These are phyloP conservation scores for Fraxinus sp. DNA, from an alignment of 305 asterid species.

Conservation along the genomic window DNA sequence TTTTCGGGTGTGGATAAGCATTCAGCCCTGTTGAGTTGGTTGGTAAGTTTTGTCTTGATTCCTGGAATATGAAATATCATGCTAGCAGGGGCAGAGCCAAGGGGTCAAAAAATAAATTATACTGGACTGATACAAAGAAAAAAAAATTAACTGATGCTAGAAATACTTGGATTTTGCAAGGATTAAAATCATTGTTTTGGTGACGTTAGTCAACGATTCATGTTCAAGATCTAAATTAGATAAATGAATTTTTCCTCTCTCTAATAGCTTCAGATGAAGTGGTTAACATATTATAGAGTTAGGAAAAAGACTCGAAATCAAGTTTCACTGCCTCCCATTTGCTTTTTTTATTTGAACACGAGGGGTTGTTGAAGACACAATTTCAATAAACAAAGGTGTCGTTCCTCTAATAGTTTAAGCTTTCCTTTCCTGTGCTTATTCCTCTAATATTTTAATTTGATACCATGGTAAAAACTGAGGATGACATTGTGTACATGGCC, in stretches of 20 bases:
- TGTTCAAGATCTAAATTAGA: neutral
- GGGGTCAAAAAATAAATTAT: neutral
- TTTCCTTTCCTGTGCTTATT: neutral
- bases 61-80: neutral
- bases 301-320: neutral
- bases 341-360: neutral
- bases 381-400: neutral
- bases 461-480: neutral
- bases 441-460: neutral
- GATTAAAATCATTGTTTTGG: neutral
- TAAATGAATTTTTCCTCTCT: neutral
- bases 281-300: neutral
- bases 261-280: neutral
- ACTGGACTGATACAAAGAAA: neutral
- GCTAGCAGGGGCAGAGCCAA: neutral
- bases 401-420: neutral
- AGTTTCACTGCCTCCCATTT: neutral
- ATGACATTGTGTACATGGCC: neutral
- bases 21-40: conserved; percentile 58
- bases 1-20: conserved; percentile 67
- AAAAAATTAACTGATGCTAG: neutral
- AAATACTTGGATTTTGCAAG: neutral
- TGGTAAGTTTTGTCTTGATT: conserved; percentile 21
- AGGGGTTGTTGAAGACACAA: neutral
- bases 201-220: neutral